These are phyloP conservation scores for Dictyostelium firmibasis DNA, from an alignment of 78 protist genomes.

Conservation along the genomic window DNA sequence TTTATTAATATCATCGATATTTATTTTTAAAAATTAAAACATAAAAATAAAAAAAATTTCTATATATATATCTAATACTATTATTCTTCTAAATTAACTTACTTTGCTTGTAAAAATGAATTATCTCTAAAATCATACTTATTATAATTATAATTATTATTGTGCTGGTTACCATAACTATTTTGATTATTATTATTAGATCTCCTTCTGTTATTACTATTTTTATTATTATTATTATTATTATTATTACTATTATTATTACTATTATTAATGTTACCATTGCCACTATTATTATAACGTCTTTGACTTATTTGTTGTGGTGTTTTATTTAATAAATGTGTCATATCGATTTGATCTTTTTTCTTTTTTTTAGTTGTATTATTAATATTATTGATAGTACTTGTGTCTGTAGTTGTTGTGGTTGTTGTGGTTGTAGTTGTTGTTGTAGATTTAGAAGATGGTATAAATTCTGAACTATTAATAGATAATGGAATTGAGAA, in stretches of 20 bases:
- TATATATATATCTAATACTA: not conserved
- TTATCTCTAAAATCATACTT: not conserved
- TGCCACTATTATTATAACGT: not conserved
- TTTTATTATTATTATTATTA: not conserved
- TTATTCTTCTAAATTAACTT: not conserved
- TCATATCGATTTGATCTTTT: slow-evolving; percentile 28
- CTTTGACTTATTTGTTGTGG: not conserved
- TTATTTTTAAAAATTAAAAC: not conserved
- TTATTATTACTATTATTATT: not conserved
- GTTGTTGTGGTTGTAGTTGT: not conserved
- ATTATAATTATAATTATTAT: not conserved
- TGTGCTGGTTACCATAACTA: not conserved
- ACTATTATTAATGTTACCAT: not conserved
- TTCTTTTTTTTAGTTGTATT: not conserved
- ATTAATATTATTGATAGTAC: not conserved
- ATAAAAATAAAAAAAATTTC: not conserved
- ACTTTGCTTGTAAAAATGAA: slow-evolving; percentile 68
- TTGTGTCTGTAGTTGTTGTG: not conserved
- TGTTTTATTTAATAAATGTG: slow-evolving; percentile 13
- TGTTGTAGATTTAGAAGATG: not conserved
- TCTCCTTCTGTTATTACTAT: not conserved
- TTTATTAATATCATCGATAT: not conserved
- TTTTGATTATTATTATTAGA: not conserved
- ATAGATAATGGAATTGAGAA: not conserved
- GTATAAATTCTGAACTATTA: not conserved